phyloP scores from a whole-genome alignment of 202 grass and related monocot species.

The Tripidium arundinaceum region DNA sequence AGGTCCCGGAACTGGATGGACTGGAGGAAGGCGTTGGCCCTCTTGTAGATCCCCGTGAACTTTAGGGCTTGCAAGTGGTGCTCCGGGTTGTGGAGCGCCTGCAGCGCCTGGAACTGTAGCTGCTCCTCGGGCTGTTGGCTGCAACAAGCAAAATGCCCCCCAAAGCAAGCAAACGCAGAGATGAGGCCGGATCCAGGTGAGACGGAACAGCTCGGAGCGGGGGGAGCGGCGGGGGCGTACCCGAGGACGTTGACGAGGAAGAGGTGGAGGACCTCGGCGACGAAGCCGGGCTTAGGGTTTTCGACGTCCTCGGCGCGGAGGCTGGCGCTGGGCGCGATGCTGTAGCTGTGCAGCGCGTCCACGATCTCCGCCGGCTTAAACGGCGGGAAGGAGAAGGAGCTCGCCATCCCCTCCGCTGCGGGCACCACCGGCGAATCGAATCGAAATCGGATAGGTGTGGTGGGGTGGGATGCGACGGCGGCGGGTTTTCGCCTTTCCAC shows the following conservation, averaged over 20 bases:
- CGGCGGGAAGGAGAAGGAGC: too few relatives aligned
- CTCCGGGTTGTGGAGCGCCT: slow-evolving; percentile 58
- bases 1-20: too few relatives aligned
- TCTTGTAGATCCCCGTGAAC: too few relatives aligned
- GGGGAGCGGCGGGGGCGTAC: not conserved
- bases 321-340: slow-evolving; percentile 29
- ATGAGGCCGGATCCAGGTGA: not conserved
- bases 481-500: too few relatives aligned
- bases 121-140: slow-evolving; percentile 50
- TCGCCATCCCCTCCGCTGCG: too few relatives aligned
- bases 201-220: not conserved
- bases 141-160: not conserved
- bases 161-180: not conserved
- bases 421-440: too few relatives aligned
- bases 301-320: slow-evolving; percentile 46
- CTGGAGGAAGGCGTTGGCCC: too few relatives aligned
- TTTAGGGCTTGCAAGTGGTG: too few relatives aligned
- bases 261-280: slow-evolving; percentile 44
- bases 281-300: slow-evolving; percentile 48
- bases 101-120: slow-evolving; percentile 53
- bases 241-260: slow-evolving; percentile 35
- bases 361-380: too few relatives aligned
- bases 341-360: too few relatives aligned
- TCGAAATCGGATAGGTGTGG: too few relatives aligned
- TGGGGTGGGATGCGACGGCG: too few relatives aligned